phyloP scores from a whole-genome alignment of 768 basidiomycete species.

The Tephrocybe sp. region DNA sequence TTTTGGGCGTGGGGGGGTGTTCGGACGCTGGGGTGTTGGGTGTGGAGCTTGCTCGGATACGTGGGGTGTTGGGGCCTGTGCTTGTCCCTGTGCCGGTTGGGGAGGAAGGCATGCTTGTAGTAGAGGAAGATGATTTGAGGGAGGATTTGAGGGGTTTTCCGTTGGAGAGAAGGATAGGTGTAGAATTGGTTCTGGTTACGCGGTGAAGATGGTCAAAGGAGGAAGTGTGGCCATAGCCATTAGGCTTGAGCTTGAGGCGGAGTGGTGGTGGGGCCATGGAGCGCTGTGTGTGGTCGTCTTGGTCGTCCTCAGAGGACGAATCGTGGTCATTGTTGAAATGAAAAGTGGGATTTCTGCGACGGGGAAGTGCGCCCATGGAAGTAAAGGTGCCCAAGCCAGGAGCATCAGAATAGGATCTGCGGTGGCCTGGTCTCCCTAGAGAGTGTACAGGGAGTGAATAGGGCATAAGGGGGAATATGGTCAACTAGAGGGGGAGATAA shows the following conservation, averaged over 20 bases:
- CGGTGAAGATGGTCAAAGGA: conserved; percentile 21
- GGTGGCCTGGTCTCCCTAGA: conserved; percentile 31
- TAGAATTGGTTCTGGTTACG: conserved; percentile 34
- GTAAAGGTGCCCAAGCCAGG: conserved; percentile 47
- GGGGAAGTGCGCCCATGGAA: conserved; percentile 43
- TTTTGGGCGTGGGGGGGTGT: conserved; percentile 50
- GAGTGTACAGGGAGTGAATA: conserved; percentile 27
- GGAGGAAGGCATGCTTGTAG: conserved; percentile 39
- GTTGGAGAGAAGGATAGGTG: conserved; percentile 55
- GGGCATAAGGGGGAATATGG: conserved; percentile 21
- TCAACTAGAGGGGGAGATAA: too few relatives aligned
- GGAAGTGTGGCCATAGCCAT: conserved; percentile 1
- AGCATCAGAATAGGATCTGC: conserved; percentile 37
- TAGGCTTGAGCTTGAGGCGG: conserved; percentile 20
- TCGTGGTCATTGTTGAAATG: conserved; percentile 36
- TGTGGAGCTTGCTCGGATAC: background rate
- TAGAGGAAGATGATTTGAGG: conserved; percentile 62
- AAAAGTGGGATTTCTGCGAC: conserved; percentile 21
- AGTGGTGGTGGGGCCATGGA: conserved; percentile 9
- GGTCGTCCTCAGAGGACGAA: conserved; percentile 14
- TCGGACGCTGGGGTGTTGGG: background rate
- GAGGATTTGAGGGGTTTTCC: conserved; percentile 88
- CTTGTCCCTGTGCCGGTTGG: conserved; percentile 27
- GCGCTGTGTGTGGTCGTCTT: conserved; percentile 22
- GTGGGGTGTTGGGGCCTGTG: conserved; percentile 48